Base-by-base conservation (phyloP, 805 yeast genomes). In the Yamadazyma scolyti region DNA sequence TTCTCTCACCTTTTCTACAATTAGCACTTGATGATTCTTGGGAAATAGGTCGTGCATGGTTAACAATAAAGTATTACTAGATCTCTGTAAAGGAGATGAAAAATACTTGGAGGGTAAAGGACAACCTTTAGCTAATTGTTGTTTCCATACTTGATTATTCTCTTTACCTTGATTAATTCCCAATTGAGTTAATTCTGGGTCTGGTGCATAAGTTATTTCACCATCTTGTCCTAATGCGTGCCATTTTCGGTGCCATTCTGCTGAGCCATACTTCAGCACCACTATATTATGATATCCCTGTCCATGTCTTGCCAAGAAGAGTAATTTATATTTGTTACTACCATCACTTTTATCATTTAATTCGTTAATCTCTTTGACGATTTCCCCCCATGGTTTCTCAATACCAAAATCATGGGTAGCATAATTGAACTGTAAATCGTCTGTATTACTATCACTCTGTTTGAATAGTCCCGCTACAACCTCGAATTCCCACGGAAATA, bases 281-380 rank as follows among this genome's bases (percentile, higher is more conserved):
- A 74, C 68, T 20, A 63, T 58, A 44, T 80, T 80, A 40, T 80
- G 88, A 47, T 57, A 73, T 0, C 87, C 87, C 50, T 80, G 83
- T 7, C 86, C 87, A 44, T 80, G 87, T 46, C 87, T 62, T 4
- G 82, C 80, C 32, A 75, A 61, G 30, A 75, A 68, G 3, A 77
- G 35, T 25, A 77, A 44, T 43, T 76, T 77, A 48, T 63, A 74
- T 20, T 31, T 25, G 16, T 55, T 75, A n/a, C 61, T 2, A 40
- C 40, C 0, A 10, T 25, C 20, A n/a, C n/a, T n/a, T 17, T 17
- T 6, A 10, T 24, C 16, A 9, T 30, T 30, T 23, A 25, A 19
- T 16, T 9, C 10, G 5, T 9, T 4, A 5, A 30, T 10, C 19
- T 57, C 52, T 2, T 22, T 23, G 17, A 46, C 44, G 13, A 71